These are phyloP conservation scores for Sporothrix phasma DNA, from an alignment of 2,329 filamentous ascomycete genomes.

Conservation along the genomic window DNA sequence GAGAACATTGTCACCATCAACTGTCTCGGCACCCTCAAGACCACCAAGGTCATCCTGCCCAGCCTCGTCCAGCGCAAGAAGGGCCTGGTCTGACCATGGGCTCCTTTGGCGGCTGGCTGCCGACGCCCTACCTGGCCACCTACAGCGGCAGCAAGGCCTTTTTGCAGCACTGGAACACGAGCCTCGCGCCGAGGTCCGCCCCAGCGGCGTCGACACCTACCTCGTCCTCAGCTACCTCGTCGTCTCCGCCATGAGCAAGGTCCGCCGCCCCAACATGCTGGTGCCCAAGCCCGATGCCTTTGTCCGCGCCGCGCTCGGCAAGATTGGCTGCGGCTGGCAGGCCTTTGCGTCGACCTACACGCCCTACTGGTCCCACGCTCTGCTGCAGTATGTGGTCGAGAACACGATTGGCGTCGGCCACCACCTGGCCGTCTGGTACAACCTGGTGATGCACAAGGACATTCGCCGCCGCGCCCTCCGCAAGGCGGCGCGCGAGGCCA, in stretches of 20 bases:
- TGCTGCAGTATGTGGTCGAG: slow-evolving; percentile 77
- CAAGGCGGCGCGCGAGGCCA: slow-evolving; percentile 74
- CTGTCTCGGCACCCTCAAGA: slow-evolving; percentile 78
- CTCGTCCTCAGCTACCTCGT: slow-evolving; percentile 87
- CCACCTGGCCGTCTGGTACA: slow-evolving; percentile 38
- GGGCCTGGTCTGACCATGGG: slow-evolving; percentile 96
- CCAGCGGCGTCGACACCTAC: slow-evolving; percentile 77
- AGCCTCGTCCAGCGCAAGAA: slow-evolving; percentile 75
- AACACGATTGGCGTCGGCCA: slow-evolving; percentile 43
- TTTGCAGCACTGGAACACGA: slow-evolving; percentile 88
- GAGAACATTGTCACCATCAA: slow-evolving; percentile 91
- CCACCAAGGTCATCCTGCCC: slow-evolving; percentile 76
- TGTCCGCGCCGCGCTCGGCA: slow-evolving; percentile 66
- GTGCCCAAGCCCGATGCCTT: slow-evolving; percentile 78
- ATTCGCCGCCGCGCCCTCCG: slow-evolving; percentile 74
- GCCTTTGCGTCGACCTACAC: slow-evolving; percentile 74
- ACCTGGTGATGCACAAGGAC: slow-evolving; percentile 64
- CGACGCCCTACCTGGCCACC: slow-evolving; percentile 84
- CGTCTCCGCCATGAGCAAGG: slow-evolving; percentile 94
- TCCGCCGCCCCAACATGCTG: slow-evolving; percentile 64
- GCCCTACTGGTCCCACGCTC: slow-evolving; percentile 83
- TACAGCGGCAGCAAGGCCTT: slow-evolving; percentile 98
- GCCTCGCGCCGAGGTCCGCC: slow-evolving; percentile 73
- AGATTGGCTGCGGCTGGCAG: slow-evolving; percentile 77
- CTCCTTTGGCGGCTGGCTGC: slow-evolving; percentile 86